Conservation (phyloP, 148 eudicot species). For the Heliosperma pusillum region DNA sequence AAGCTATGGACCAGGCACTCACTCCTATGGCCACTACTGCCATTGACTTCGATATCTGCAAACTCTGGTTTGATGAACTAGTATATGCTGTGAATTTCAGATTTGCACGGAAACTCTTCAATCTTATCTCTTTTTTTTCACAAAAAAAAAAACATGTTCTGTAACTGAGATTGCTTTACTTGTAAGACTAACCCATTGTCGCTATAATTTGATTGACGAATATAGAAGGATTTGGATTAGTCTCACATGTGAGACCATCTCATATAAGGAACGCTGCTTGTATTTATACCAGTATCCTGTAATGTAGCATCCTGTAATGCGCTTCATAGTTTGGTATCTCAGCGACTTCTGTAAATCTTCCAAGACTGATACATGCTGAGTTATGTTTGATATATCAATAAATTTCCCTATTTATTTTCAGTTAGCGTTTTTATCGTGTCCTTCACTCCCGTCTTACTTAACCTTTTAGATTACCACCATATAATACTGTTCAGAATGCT, state of each 20-base stretch:
- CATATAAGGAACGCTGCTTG: background rate
- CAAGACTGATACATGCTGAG: slow-evolving; percentile 4
- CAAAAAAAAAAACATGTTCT: background rate
- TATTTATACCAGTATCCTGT: background rate
- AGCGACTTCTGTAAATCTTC: background rate
- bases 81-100: background rate
- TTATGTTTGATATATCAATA: slow-evolving; percentile 3
- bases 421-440: no score
- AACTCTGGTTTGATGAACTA: background rate
- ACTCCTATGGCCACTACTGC: slow-evolving; percentile 45
- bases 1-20: slow-evolving; percentile 29
- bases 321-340: background rate
- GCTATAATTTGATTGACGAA: background rate
- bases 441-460: no score
- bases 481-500: no score
- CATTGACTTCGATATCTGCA: slow-evolving; percentile 27
- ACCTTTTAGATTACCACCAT: no score
- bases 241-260: background rate
- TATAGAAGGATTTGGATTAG: no score
- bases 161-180: background rate
- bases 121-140: no score
- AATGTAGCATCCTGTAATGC: background rate
- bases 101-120: no score
- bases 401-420: no score
- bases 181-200: background rate